These are phyloP conservation scores for Diaporthe velutina DNA, from an alignment of 2,329 filamentous ascomycete species.

Conservation along the genomic window DNA sequence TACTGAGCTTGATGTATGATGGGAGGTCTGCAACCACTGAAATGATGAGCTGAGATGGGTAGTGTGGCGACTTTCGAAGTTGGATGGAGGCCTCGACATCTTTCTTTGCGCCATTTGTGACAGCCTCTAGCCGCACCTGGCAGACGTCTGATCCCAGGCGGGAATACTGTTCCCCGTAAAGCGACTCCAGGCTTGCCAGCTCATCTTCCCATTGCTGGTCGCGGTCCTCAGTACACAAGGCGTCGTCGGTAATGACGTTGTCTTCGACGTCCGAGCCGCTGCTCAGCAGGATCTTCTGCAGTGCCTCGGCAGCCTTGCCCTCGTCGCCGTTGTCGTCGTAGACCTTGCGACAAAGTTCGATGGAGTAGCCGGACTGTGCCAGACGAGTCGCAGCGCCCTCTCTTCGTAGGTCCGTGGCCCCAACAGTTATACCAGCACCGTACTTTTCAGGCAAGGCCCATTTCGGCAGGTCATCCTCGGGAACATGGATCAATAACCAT, in stretches of 20 bases:
- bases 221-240: slow-evolving; percentile 48
- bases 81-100: slow-evolving; percentile 70
- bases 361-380: slow-evolving; percentile 84
- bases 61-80: slow-evolving; percentile 79
- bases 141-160: slow-evolving; percentile 74
- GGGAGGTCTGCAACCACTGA: slow-evolving; percentile 80
- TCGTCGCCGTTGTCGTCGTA: slow-evolving; percentile 82
- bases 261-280: slow-evolving; percentile 52
- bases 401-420: slow-evolving; percentile 81
- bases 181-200: slow-evolving; percentile 84
- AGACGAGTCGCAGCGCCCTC: slow-evolving; percentile 88
- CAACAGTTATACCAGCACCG: slow-evolving; percentile 88
- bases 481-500: slow-evolving; percentile 96
- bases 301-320: slow-evolving; percentile 78
- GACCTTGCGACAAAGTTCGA: slow-evolving; percentile 84
- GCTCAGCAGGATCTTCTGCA: slow-evolving; percentile 78
- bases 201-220: slow-evolving; percentile 87
- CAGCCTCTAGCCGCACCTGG: slow-evolving; percentile 74
- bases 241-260: slow-evolving; percentile 43
- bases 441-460: slow-evolving; percentile 96
- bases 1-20: slow-evolving; percentile 92
- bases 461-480: slow-evolving; percentile 92
- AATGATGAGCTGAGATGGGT: slow-evolving; percentile 79
- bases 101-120: slow-evolving; percentile 63
- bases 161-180: slow-evolving; percentile 82